Evolutionary conservation across 805 yeast genomes (phyloP).

Genomic region (Kuraishia cidri): DNA sequence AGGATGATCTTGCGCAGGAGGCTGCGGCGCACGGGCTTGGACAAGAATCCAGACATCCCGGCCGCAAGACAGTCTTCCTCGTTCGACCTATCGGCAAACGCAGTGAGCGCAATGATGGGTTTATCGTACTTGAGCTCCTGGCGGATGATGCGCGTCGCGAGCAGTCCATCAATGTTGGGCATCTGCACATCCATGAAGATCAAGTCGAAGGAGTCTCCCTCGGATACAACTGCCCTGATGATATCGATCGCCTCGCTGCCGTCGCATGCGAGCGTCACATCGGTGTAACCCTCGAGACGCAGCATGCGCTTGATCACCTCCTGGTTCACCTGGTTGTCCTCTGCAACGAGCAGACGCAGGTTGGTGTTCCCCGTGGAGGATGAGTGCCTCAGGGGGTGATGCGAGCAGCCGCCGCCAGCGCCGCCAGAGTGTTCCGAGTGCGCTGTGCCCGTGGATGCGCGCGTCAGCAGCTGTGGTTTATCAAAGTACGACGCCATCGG

Average conservation of each 20-base stretch:
- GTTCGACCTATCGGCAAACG: constrained; percentile 90
- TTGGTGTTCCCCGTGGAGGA: background rate
- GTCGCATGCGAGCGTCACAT: constrained; percentile 75
- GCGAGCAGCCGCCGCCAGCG: too few species aligned
- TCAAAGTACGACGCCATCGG: constrained; percentile 18
- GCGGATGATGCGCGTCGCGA: constrained; percentile 72
- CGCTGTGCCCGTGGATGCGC: constrained; percentile 46
- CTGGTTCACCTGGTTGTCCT: constrained; percentile 89
- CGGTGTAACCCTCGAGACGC: constrained; percentile 66
- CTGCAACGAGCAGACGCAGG: constrained; percentile 74
- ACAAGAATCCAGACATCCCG: constrained; percentile 90
- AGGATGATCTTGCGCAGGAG: constrained; percentile 50
- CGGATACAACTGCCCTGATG: constrained; percentile 38
- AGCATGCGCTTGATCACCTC: constrained; percentile 90
- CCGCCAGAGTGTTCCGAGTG: constrained; percentile 16
- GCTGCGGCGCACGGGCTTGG: constrained; percentile 78
- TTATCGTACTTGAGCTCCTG: constrained; percentile 45
- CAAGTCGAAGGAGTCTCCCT: constrained; percentile 45
- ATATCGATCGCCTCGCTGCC: constrained; percentile 82
- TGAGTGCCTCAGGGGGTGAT: background rate
- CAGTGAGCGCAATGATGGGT: constrained; percentile 92
- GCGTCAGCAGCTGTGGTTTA: constrained; percentile 33
- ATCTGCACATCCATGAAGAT: constrained; percentile 96
- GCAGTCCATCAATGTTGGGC: constrained; percentile 89
- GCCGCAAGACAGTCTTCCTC: constrained; percentile 75